Conservation (phyloP, 305 asterid genomes). For the Fraxinus angustifolia region DNA sequence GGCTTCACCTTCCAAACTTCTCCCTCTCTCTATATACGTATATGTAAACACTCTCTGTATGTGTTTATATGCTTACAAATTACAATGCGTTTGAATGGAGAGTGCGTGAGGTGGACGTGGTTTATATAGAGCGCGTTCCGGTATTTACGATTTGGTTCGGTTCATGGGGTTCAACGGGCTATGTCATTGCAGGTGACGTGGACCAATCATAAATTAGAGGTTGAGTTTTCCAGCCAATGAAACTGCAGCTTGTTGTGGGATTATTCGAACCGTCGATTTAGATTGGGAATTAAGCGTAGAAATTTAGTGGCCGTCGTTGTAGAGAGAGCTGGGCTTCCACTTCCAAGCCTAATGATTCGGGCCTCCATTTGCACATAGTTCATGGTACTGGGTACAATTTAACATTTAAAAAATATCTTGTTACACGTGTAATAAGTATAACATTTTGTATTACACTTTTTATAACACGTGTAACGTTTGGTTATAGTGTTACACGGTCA, state of each 20-base stretch:
- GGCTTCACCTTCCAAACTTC: slow-evolving; percentile 11
- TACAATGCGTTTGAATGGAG: neutral
- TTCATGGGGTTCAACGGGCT: neutral
- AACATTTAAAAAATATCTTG: neutral
- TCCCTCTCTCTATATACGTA: neutral
- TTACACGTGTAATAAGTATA: neutral
- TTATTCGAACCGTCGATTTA: slow-evolving; percentile 22
- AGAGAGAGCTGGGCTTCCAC: neutral
- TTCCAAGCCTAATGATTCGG: slow-evolving; percentile 12
- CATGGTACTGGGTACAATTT: neutral
- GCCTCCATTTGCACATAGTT: neutral
- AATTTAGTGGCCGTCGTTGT: neutral
- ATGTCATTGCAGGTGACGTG: slow-evolving; percentile 32
- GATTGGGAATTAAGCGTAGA: neutral
- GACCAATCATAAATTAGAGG: slow-evolving; percentile 28
- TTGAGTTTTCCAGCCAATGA: slow-evolving; percentile 25
- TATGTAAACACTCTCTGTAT: neutral
- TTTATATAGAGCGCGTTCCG: neutral
- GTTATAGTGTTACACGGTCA: neutral
- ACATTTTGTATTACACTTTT: neutral
- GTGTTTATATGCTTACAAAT: neutral
- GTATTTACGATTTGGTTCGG: neutral
- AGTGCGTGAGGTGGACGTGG: neutral
- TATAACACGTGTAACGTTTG: neutral
- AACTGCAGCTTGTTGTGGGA: slow-evolving; percentile 23